Evolutionary conservation across 1,139 yeast species (phyloP), one percentile per base, ranked within the genome.

Genomic region (Pneumocystis carinii): DNA sequence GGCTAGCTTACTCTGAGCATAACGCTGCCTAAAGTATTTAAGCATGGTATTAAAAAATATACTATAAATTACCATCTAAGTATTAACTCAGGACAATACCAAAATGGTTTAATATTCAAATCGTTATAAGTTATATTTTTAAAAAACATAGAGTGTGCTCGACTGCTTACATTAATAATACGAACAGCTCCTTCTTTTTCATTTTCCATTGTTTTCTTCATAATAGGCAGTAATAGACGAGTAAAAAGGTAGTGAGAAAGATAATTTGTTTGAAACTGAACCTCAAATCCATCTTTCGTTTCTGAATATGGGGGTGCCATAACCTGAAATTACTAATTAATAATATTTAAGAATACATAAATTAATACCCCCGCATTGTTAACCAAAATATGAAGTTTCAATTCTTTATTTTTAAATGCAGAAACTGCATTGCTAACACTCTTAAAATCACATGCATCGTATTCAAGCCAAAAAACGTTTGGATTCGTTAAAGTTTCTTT

Each of bases 211-310:
- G 65, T 48, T 53, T 36, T 37, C 8, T 62, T 80, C 68, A 88
- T 72, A 61, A 82, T 68, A 0, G 86, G 85, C 8, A 87, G 67
- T 42, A 89, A 72, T 66, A 82, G 76, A 64, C 85, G 81, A 0
- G 94, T 83, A 53, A 89, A 76, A 32, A 88, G 74, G 67, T 85
- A 86, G 60, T 90, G 95, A 0, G 94, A 80, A 7, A 89, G 75
- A 70, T 84, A 88, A 72, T 87, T 87, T 2, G 92, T 85, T 70
- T 88, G 96, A 65, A 87, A 74, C 71, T 88, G 96, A 36, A 87
- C 48, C 37, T 68, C 70, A 59, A 59, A 65, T 37, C 70, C 70
- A 17, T 68, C 68, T 27, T 62, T 62, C 2, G 68, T 66, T 61
- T 67, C 58, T 35, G 63, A 64, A 19, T 68, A 65, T 3, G 60